Conservation (phyloP, 129 eudicot species). For the Lonicera japonica region DNA sequence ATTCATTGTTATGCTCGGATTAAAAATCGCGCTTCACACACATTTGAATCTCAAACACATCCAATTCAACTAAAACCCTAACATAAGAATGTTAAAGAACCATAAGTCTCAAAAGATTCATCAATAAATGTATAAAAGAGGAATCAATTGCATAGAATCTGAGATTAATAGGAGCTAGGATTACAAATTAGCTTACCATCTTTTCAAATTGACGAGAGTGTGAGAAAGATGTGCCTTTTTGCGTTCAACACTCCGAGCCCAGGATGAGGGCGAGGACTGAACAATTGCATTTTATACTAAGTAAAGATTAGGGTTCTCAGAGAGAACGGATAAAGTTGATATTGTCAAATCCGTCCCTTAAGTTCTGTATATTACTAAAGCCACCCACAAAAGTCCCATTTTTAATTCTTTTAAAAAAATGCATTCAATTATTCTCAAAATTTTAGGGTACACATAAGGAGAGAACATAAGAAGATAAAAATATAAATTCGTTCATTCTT, state of each 20-base stretch:
- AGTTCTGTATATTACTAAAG: too few relatives aligned
- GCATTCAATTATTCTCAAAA: neutral
- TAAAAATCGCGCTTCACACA: too few relatives aligned
- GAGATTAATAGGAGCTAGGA: neutral
- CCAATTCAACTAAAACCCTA: too few relatives aligned
- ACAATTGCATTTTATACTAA: neutral
- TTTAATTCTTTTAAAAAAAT: too few relatives aligned
- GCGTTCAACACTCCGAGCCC: neutral
- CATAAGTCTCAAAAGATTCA: too few relatives aligned
- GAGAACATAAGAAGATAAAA: neutral
- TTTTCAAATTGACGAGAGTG: neutral
- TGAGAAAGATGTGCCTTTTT: neutral
- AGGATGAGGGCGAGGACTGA: neutral
- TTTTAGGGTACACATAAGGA: neutral
- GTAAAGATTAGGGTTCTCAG: neutral
- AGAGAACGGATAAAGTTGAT: neutral
- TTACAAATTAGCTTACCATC: neutral
- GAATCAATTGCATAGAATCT: neutral
- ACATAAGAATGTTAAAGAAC: too few relatives aligned
- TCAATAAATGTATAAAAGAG: too few relatives aligned
- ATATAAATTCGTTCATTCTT: neutral
- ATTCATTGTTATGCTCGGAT: too few relatives aligned
- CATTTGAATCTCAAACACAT: too few relatives aligned
- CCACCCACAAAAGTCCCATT: neutral
- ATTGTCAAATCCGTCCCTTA: too few relatives aligned